These are phyloP conservation scores for Lentinula detonsa DNA, from an alignment of 768 basidiomycete genomes.

Conservation along the genomic window DNA sequence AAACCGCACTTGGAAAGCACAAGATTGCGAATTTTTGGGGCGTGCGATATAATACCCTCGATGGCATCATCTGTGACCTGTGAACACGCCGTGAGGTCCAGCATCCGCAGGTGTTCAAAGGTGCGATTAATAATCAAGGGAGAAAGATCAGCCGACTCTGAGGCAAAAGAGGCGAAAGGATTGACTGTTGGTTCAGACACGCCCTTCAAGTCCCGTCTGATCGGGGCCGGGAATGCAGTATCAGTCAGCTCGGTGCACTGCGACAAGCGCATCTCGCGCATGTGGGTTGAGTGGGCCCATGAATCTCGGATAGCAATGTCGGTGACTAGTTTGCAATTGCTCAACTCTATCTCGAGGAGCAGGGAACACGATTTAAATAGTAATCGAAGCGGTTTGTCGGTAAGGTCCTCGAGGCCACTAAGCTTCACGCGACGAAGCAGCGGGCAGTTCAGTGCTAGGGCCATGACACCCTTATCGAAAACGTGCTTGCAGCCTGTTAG, in stretches of 20 bases:
- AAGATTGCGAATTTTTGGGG: constrained; percentile 80
- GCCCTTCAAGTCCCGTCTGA: constrained; percentile 27
- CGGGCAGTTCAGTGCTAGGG: constrained; percentile 69
- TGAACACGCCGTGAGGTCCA: constrained; percentile 86
- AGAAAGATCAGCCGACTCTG: constrained; percentile 40
- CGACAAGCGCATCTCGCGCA: constrained; percentile 89
- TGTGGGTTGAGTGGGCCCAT: constrained; percentile 72
- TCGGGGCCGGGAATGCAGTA: constrained; percentile 76
- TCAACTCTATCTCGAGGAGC: constrained; percentile 92
- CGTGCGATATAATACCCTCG: constrained; percentile 74
- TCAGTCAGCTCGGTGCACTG: constrained; percentile 77
- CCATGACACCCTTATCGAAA: constrained; percentile 70
- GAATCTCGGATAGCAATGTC: constrained; percentile 76
- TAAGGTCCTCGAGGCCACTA: constrained; percentile 67
- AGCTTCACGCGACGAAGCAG: constrained; percentile 88
- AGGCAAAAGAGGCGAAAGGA: constrained; percentile 32
- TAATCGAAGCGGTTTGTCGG: constrained; percentile 69
- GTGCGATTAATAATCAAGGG: constrained; percentile 59
- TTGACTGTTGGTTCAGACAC: constrained; percentile 27
- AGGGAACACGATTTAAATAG: constrained; percentile 77
- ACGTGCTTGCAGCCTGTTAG: constrained; percentile 77
- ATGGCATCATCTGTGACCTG: constrained; percentile 79
- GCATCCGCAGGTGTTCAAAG: constrained; percentile 85
- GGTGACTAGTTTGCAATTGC: constrained; percentile 73
- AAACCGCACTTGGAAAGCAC: constrained; percentile 80